Conservation (phyloP, 2,329 filamentous ascomycete genomes). For the Chrysosporium queenslandicum region DNA sequence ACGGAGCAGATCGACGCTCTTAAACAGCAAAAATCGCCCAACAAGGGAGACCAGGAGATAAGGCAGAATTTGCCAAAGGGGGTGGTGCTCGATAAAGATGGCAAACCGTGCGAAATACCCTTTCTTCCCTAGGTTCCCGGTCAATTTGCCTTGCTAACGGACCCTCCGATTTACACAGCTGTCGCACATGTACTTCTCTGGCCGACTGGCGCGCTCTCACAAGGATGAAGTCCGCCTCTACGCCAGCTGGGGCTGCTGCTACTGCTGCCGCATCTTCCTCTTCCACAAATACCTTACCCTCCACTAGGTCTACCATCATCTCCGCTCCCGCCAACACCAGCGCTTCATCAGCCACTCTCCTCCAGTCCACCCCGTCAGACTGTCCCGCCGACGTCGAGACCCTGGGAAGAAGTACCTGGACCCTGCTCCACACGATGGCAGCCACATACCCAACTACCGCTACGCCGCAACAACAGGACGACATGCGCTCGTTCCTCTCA, state of each 20-base stretch:
- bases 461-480: conserved; percentile 56
- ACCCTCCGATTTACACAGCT: conserved; percentile 26
- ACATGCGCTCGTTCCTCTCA: conserved; percentile 66
- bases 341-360: conserved; percentile 12
- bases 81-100: conserved; percentile 42
- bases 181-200: conserved; percentile 41
- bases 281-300: conserved; percentile 25
- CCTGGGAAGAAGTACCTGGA: conserved; percentile 85
- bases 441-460: conserved; percentile 71
- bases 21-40: conserved; percentile 12
- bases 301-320: conserved; percentile 23
- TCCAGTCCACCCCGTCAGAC: conserved; percentile 45
- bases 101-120: conserved; percentile 38
- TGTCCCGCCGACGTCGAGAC: conserved; percentile 85
- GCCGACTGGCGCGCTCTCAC: conserved; percentile 39
- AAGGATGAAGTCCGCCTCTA: conserved; percentile 28
- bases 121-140: neutral
- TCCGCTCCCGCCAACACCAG: conserved; percentile 19
- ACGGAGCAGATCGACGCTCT: conserved; percentile 21
- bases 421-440: conserved; percentile 81
- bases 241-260: conserved; percentile 11
- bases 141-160: conserved; percentile 1
- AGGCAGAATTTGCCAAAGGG: conserved; percentile 33
- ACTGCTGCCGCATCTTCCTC: conserved; percentile 12
- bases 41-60: conserved; percentile 18